These are phyloP conservation scores for Fusarium cicatricum DNA, from an alignment of 2,329 filamentous ascomycete genomes.

Conservation along the genomic window DNA sequence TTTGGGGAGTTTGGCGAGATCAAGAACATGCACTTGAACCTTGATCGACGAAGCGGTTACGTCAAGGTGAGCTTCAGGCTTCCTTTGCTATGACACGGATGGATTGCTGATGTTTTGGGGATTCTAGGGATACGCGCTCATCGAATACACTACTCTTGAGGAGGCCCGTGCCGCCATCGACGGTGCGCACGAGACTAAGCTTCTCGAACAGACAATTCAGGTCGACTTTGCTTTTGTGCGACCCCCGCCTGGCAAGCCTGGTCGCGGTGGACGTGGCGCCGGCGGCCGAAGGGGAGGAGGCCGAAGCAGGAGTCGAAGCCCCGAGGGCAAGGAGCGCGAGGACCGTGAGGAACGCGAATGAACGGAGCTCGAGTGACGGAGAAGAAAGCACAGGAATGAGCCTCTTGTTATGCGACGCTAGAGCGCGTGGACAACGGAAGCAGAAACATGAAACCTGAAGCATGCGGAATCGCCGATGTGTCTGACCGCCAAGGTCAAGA, in stretches of 20 bases:
- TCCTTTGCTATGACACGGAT: background rate
- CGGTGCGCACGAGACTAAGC: slow-evolving; percentile 77
- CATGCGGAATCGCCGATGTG: slow-evolving; percentile 38
- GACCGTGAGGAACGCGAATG: slow-evolving; percentile 44
- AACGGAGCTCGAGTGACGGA: slow-evolving; percentile 7
- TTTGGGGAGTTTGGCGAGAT: slow-evolving; percentile 88
- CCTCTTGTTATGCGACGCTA: background rate
- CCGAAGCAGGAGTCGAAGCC: slow-evolving; percentile 60
- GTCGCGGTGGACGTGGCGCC: slow-evolving; percentile 48
- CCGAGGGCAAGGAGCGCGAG: slow-evolving; percentile 50
- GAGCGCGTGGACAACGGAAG: background rate
- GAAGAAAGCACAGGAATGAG: background rate
- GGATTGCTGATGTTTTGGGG: background rate
- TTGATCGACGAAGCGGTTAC: slow-evolving; percentile 84
- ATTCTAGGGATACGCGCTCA: slow-evolving; percentile 79
- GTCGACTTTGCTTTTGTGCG: slow-evolving; percentile 89
- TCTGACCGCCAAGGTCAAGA: slow-evolving; percentile 11
- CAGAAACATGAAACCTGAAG: background rate
- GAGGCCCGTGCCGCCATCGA: slow-evolving; percentile 86
- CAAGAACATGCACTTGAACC: slow-evolving; percentile 85
- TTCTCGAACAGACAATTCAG: slow-evolving; percentile 81
- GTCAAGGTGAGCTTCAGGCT: slow-evolving; percentile 70
- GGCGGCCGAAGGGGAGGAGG: slow-evolving; percentile 55
- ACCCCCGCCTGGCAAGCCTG: slow-evolving; percentile 68
- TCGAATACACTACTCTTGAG: slow-evolving; percentile 81